These are phyloP conservation scores for Rubia peregrina DNA, from an alignment of 305 asterid genomes.

Conservation along the genomic window DNA sequence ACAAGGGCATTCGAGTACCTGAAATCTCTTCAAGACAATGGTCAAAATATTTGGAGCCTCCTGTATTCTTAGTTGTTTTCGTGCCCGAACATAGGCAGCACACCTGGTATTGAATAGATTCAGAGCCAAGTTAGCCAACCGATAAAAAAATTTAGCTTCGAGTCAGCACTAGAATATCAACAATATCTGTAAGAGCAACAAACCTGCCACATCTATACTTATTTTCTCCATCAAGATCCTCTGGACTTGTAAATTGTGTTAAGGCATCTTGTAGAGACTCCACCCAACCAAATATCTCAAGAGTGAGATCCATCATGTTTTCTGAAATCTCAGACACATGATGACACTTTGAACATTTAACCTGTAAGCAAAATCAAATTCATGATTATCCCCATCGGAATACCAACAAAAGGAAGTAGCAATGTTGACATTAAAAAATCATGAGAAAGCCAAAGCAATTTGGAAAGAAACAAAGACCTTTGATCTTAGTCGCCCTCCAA, in stretches of 20 bases:
- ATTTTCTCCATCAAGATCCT: conserved; percentile 84
- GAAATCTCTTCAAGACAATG: conserved; percentile 83
- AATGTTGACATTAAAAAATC: background rate
- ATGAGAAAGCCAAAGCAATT: background rate
- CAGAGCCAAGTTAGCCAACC: conserved; percentile 11
- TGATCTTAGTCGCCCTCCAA: conserved; percentile 78
- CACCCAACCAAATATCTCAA: conserved; percentile 79
- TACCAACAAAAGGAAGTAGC: conserved; percentile 7
- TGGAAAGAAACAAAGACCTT: conserved; percentile 41
- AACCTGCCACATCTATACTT: conserved; percentile 80
- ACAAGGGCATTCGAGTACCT: conserved; percentile 32
- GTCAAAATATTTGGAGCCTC: conserved; percentile 88
- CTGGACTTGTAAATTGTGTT: conserved; percentile 70
- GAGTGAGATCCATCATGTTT: conserved; percentile 75
- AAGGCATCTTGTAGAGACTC: conserved; percentile 75
- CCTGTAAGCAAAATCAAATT: conserved; percentile 33
- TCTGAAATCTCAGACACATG: conserved; percentile 68
- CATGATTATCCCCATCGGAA: conserved; percentile 3
- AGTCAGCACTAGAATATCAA: background rate
- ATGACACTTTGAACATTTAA: conserved; percentile 64
- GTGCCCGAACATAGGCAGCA: conserved; percentile 59
- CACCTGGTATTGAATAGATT: conserved; percentile 41
- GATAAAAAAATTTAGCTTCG: background rate
- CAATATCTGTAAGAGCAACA: conserved; percentile 7
- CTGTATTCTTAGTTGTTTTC: conserved; percentile 62